A percentile compares a stretch with the other conserved stretches of the same genome.
These are phyloP conservation scores for Alternaria sp. DNA, from an alignment of 2,329 filamentous ascomycete genomes.

Conservation along the genomic window DNA sequence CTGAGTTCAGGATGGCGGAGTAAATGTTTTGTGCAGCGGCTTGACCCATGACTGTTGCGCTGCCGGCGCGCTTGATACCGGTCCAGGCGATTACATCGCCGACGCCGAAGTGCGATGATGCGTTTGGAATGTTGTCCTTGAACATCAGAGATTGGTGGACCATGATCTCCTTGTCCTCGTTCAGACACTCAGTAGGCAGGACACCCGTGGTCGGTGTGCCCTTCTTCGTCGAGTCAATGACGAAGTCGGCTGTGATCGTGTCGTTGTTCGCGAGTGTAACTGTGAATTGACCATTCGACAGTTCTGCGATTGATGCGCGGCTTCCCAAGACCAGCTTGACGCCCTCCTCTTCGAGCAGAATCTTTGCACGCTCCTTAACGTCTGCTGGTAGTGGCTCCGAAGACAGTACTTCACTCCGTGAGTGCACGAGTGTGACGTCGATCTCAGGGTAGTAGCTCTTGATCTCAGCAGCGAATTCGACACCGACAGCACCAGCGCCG, in stretches of 20 bases:
- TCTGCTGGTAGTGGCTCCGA: constrained; percentile 74
- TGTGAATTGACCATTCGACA: constrained; percentile 44
- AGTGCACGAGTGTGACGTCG: constrained; percentile 77
- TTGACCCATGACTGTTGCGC: constrained; percentile 76
- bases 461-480: constrained; percentile 82
- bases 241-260: constrained; percentile 64
- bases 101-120: constrained; percentile 68
- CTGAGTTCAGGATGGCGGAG: constrained; percentile 44
- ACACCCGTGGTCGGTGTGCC: constrained; percentile 68
- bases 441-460: constrained; percentile 70
- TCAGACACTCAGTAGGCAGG: constrained; percentile 65
- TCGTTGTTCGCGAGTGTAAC: constrained; percentile 55
- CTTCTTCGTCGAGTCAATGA: constrained; percentile 73
- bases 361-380: constrained; percentile 68
- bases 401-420: constrained; percentile 71
- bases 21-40: constrained; percentile 66
- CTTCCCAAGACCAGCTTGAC: constrained; percentile 70
- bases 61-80: constrained; percentile 80
- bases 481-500: constrained; percentile 80
- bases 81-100: constrained; percentile 76
- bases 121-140: constrained; percentile 61
- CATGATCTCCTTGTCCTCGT: constrained; percentile 70
- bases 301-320: constrained; percentile 58
- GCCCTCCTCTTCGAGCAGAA: constrained; percentile 65
- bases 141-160: constrained; percentile 65